Evolutionary conservation across 441 rosid genomes (phyloP).

Genomic region (Pelargonium myrrhifolium): DNA sequence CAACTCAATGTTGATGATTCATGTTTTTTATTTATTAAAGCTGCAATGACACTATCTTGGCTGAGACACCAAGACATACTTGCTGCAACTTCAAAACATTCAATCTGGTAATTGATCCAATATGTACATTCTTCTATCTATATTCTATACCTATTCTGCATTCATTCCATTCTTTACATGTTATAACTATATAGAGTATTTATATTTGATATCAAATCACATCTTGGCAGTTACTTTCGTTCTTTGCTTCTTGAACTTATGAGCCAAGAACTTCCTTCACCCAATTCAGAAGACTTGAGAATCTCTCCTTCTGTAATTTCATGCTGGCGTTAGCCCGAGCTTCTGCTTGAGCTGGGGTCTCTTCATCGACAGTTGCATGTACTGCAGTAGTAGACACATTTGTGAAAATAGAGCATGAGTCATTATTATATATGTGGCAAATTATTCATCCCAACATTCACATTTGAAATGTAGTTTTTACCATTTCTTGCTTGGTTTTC

Average conservation of each 20-base stretch:
- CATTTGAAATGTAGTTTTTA: slow-evolving; percentile 8
- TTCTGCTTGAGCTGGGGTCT: slow-evolving; percentile 53
- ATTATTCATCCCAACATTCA: too few species aligned
- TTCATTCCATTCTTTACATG: too few species aligned
- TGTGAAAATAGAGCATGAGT: neutral
- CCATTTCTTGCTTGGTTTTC: slow-evolving; percentile 19
- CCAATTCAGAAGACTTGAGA: slow-evolving; percentile 31
- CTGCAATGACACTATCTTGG: too few species aligned
- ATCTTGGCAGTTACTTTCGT: neutral
- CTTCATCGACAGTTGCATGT: slow-evolving; percentile 29
- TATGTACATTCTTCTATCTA: too few species aligned
- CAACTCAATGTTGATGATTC: too few species aligned
- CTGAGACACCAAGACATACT: too few species aligned
- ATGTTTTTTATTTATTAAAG: too few species aligned
- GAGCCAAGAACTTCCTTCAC: slow-evolving; percentile 21
- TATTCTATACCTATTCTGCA: too few species aligned
- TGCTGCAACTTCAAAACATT: too few species aligned
- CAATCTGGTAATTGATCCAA: too few species aligned
- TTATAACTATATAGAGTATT: neutral
- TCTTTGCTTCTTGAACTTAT: slow-evolving; percentile 11
- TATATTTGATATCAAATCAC: neutral
- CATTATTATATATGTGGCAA: neutral
- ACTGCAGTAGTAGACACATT: slow-evolving; percentile 18
- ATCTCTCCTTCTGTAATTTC: slow-evolving; percentile 35
- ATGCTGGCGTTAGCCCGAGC: slow-evolving; percentile 36